phyloP scores from a whole-genome alignment of 1,284 basidiomycete genomes.

The Leccinum variabile region DNA sequence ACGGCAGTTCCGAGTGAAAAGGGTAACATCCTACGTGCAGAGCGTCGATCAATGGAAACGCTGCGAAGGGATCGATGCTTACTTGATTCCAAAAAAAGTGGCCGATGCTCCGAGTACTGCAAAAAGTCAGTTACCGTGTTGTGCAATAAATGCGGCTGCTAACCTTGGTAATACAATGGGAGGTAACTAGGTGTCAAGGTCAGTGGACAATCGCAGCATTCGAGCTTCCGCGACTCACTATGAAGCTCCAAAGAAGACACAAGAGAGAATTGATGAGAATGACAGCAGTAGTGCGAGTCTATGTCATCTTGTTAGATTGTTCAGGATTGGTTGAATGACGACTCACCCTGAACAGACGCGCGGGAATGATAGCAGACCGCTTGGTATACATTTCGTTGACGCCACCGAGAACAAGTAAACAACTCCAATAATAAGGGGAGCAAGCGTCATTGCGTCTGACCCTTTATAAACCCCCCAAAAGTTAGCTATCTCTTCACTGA shows the following conservation, averaged over 20 bases:
- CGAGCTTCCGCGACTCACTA: constrained; percentile 24
- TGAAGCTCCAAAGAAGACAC: constrained; percentile 54
- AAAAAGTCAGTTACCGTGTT: constrained; percentile 29
- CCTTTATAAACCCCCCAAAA: constrained; percentile 24
- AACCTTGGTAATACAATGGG: constrained; percentile 73
- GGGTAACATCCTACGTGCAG: constrained; percentile 62
- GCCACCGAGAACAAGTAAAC: constrained; percentile 54
- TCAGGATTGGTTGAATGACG: not conserved
- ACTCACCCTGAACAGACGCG: constrained; percentile 70
- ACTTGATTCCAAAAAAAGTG: constrained; percentile 72
- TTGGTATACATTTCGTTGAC: constrained; percentile 72
- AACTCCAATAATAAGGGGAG: constrained; percentile 69
- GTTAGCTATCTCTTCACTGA: not conserved
- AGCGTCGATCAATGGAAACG: not conserved
- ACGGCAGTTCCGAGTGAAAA: constrained; percentile 66
- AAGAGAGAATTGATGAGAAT: constrained; percentile 63
- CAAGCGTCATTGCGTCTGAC: constrained; percentile 59
- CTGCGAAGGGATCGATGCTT: constrained; percentile 18
- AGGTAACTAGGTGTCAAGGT: constrained; percentile 50
- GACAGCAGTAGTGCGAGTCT: constrained; percentile 74
- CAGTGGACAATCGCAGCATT: constrained; percentile 8
- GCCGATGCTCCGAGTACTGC: constrained; percentile 70
- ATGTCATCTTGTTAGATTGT: not conserved
- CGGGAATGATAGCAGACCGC: constrained; percentile 78
- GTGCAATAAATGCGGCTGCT: not conserved